Evolutionary conservation across 163 green algal genomes (phyloP), one percentile per base, ranked within the genome.

Genomic region (Chloroidium sp.): DNA sequence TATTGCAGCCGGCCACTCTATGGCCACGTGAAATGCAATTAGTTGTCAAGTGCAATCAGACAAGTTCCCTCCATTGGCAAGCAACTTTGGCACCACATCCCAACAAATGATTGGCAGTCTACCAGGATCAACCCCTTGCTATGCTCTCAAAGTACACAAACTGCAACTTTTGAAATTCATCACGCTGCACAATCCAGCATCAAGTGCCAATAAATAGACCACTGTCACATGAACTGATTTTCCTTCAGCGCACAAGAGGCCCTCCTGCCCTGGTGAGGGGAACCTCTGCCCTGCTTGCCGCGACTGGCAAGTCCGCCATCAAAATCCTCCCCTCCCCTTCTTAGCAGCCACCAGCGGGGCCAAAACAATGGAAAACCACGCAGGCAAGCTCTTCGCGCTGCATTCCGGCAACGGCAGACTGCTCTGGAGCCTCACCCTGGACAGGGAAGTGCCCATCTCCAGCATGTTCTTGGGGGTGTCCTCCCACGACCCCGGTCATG

Each of bases 331-430:
- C 67, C 6, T 72, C 36, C 36, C 36, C 36, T 36, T 36, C 36
- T 36, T 36, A 36, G 36, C 36, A 36, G 36, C 36, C 36, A 72
- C 64, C 64, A 10, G 6, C 6, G 6, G 64, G 64, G 64, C 8
- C 6, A 6, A 6, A 72, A 72, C 64, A 72, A n/a, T 72, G 8
- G 64, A 72, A 72, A 72, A 72, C 64, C 61, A 1, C 80, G 80
- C 78, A 81, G 94, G 93, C 62, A 92, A 92, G 83, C 67, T 97
- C 57, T 79, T 91, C 3, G 92, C 90, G 3, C 82, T 99, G 80
- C 95, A 99, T 89, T 96, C 89, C 13, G 94, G 95, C 13, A 93
- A 98, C 84, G 95, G 95, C 2, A 87, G 87, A 60, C 76, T 92
- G 60, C 76, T 98, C n/a, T 98, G 94, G 94, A 82, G 82, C 3